Evolutionary conservation across 306 rosid species (phyloP).

Genomic region (Purshia tridentata): DNA sequence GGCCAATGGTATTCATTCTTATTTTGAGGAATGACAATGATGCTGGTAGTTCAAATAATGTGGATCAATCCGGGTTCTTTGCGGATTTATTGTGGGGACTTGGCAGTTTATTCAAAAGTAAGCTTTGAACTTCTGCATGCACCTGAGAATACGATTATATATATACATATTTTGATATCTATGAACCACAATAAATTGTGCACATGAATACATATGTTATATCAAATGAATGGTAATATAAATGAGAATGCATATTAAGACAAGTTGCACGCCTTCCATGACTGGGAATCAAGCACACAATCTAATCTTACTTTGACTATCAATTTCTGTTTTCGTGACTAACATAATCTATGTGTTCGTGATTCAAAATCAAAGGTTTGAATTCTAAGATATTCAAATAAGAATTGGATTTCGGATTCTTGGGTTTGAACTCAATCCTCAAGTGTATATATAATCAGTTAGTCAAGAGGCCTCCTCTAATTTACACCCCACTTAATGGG

Average conservation of each 20-base stretch:
- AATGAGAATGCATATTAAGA: not conserved
- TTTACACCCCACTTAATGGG: constrained; percentile 13
- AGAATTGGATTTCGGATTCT: not conserved
- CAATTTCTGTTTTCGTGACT: not conserved
- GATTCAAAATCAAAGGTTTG: not conserved
- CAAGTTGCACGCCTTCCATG: constrained; percentile 1
- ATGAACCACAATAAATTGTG: too few relatives aligned
- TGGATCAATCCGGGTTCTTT: too few relatives aligned
- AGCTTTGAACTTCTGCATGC: too few relatives aligned
- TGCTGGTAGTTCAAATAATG: too few relatives aligned
- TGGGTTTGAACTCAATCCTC: not conserved
- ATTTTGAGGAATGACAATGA: too few relatives aligned
- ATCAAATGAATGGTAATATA: not conserved
- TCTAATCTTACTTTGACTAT: constrained; percentile 6
- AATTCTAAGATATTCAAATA: not conserved
- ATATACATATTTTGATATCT: not conserved
- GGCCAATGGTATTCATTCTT: too few relatives aligned
- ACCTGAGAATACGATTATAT: not conserved
- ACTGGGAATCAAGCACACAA: not conserved
- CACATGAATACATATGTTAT: not conserved
- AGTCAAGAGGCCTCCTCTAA: constrained; percentile 1
- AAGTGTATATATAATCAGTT: not conserved
- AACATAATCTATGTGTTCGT: not conserved
- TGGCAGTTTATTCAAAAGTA: too few relatives aligned
- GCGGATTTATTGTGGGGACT: too few relatives aligned